Evolutionary conservation across 106 monocot species (phyloP).

Genomic region (Xerophyta viscosa): DNA sequence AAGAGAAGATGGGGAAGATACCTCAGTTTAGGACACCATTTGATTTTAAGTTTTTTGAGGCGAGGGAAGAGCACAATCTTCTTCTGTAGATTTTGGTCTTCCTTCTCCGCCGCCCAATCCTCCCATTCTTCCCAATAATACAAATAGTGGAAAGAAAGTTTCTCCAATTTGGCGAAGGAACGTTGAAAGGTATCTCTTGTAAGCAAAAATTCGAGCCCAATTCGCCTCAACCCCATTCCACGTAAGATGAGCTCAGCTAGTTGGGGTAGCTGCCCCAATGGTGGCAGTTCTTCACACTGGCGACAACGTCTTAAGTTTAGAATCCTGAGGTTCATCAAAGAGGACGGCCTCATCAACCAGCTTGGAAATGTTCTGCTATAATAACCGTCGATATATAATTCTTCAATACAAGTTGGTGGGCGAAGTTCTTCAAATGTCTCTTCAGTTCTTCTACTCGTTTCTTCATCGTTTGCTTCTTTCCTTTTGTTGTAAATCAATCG

Average conservation of each 20-base stretch:
- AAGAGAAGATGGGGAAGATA: constrained; percentile 12
- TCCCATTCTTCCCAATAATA: neutral
- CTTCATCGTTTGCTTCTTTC: too few relatives aligned
- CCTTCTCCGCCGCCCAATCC: constrained; percentile 1
- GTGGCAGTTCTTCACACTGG: neutral
- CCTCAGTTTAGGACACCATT: neutral
- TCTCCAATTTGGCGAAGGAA: constrained; percentile 5
- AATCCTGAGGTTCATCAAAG: neutral
- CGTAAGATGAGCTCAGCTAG: neutral
- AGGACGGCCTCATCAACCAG: too few relatives aligned
- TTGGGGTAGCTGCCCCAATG: constrained; percentile 8
- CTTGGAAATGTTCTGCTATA: too few relatives aligned
- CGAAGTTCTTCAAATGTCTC: too few relatives aligned
- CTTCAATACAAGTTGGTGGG: too few relatives aligned
- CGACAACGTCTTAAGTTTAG: neutral
- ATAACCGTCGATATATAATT: too few relatives aligned
- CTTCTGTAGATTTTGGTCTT: neutral
- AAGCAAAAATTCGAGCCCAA: constrained; percentile 8
- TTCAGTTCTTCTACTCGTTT: too few relatives aligned
- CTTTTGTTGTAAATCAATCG: too few relatives aligned
- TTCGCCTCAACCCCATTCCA: neutral
- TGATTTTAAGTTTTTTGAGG: neutral
- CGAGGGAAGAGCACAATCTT: neutral
- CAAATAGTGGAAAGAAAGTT: neutral
- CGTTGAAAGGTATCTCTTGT: neutral